Percentiles rank a stretch among this genome's conserved stretches.
phyloP scores from a whole-genome alignment of 2,329 filamentous ascomycete genomes.

The Aspergillus floridensis region DNA sequence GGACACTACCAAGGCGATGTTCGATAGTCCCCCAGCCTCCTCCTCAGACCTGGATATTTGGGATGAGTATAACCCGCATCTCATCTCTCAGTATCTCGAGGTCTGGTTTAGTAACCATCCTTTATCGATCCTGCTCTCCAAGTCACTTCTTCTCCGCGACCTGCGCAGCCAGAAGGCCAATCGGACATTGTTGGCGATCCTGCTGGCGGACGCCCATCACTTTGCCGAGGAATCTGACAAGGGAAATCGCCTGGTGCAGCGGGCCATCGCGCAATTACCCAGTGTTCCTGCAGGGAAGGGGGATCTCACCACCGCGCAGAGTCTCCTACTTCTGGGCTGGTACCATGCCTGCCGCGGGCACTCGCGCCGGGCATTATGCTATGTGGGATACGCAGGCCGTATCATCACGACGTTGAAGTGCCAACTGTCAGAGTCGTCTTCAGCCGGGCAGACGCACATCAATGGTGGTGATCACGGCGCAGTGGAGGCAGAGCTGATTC shows the following conservation, averaged over 20 bases:
- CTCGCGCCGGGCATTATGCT: slow-evolving; percentile 2
- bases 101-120: slow-evolving; percentile 7
- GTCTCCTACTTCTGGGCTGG: slow-evolving; percentile 1
- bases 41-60: neutral
- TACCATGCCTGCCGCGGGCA: neutral
- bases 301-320: slow-evolving; percentile 5
- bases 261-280: neutral
- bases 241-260: neutral
- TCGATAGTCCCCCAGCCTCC: neutral
- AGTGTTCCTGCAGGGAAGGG: neutral
- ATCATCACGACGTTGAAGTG: neutral
- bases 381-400: slow-evolving; percentile 1
- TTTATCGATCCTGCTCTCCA: slow-evolving; percentile 2
- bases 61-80: neutral
- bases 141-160: slow-evolving; percentile 5
- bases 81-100: slow-evolving; percentile 1
- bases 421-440: neutral
- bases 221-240: neutral
- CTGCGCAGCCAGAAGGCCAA: neutral
- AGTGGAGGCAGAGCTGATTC: slow-evolving; percentile 4
- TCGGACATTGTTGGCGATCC: slow-evolving; percentile 1
- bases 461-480: neutral
- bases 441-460: neutral
- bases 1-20: neutral
- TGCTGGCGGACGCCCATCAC: slow-evolving; percentile 5